Evolutionary conservation across 1,139 yeast genomes (phyloP).

Genomic region (Dujonia santamariae): DNA sequence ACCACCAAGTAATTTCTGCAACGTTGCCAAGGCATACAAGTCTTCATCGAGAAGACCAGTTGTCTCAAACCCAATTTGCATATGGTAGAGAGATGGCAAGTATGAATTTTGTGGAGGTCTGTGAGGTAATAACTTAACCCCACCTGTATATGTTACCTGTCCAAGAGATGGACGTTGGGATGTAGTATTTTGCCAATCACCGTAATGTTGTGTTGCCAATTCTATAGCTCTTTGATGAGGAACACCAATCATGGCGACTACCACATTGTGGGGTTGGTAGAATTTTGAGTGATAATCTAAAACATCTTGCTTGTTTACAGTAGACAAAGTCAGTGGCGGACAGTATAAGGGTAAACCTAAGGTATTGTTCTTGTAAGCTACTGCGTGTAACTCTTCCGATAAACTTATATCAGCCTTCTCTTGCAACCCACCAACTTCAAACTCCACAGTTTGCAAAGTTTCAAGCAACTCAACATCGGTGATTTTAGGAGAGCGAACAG

Average conservation of each 20-base stretch:
- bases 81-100: slow-evolving; percentile 78
- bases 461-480: slow-evolving; percentile 70
- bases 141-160: slow-evolving; percentile 73
- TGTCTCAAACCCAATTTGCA: slow-evolving; percentile 88
- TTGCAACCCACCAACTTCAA: slow-evolving; percentile 80
- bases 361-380: slow-evolving; percentile 71
- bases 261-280: slow-evolving; percentile 78
- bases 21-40: slow-evolving; percentile 83
- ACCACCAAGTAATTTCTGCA: slow-evolving; percentile 93
- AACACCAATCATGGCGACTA: slow-evolving; percentile 87
- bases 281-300: slow-evolving; percentile 62
- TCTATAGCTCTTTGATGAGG: slow-evolving; percentile 67
- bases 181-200: slow-evolving; percentile 48
- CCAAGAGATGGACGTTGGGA: slow-evolving; percentile 31
- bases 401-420: slow-evolving; percentile 81
- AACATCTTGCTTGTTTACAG: slow-evolving; percentile 52
- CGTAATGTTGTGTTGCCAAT: slow-evolving; percentile 61
- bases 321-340: slow-evolving; percentile 64
- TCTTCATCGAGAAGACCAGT: slow-evolving; percentile 81
- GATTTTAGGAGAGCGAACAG: slow-evolving; percentile 68
- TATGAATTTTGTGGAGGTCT: slow-evolving; percentile 67
- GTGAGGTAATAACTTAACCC: slow-evolving; percentile 67
- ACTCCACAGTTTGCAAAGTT: slow-evolving; percentile 71
- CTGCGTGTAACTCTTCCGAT: slow-evolving; percentile 83
- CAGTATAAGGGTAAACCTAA: slow-evolving; percentile 85